Evolutionary conservation across 1,284 basidiomycete species (phyloP).

Genomic region (Cystobasidium slooffiae): DNA sequence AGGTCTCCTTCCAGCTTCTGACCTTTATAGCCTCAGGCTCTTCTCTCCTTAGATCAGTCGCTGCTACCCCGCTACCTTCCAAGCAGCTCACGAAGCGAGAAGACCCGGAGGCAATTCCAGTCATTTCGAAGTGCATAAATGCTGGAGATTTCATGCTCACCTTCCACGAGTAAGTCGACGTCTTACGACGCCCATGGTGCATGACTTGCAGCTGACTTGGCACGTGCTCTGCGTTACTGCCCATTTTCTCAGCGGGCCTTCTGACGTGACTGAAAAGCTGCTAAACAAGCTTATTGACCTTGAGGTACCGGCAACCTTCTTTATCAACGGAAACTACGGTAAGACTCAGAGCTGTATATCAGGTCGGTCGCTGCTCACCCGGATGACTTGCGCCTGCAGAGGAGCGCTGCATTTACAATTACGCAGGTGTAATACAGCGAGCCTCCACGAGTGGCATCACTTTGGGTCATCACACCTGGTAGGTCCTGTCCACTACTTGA

Average conservation of each 20-base stretch:
- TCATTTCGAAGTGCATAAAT: neutral
- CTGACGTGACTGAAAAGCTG: constrained; percentile 46
- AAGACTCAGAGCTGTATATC: neutral
- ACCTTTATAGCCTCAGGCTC: no score
- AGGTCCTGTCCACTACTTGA: constrained; percentile 50
- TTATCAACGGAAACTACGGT: constrained; percentile 31
- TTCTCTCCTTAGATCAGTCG: no score
- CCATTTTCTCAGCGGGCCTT: constrained; percentile 43
- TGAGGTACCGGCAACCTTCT: constrained; percentile 48
- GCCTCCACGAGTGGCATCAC: constrained; percentile 52
- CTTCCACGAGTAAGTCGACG: constrained; percentile 48
- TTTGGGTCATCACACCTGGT: constrained; percentile 53
- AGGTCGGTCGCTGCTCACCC: no score
- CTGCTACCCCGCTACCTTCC: no score
- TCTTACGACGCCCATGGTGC: neutral
- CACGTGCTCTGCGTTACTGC: neutral
- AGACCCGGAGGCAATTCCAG: neutral
- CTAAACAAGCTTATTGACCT: constrained; percentile 43
- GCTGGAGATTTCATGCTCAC: constrained; percentile 46
- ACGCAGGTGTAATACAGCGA: constrained; percentile 46
- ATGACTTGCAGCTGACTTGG: neutral
- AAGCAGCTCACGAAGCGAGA: no score
- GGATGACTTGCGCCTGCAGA: constrained; percentile 44
- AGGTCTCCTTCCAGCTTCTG: no score
- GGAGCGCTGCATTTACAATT: constrained; percentile 52